phyloP scores from a whole-genome alignment of 495 filamentous ascomycete species.

The Trichocladium uniseriatum region DNA sequence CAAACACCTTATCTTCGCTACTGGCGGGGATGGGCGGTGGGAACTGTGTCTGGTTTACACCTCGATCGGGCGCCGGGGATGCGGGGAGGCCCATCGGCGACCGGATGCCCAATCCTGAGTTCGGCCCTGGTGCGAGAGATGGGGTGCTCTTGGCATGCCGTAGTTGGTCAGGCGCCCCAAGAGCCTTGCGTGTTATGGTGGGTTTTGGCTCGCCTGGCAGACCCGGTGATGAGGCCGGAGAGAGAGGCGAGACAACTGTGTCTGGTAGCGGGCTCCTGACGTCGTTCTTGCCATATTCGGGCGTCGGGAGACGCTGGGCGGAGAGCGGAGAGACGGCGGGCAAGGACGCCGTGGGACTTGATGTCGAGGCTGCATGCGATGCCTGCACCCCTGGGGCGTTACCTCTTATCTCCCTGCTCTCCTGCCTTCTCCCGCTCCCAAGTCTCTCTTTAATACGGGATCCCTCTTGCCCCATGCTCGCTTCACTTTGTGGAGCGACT shows the following conservation, averaged over 20 bases:
- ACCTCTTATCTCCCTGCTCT: neutral
- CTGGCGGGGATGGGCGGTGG: neutral
- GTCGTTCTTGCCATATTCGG: conserved; percentile 20
- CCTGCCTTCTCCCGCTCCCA: conserved; percentile 4
- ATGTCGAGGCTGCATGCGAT: neutral
- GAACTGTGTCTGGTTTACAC: neutral
- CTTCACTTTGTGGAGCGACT: conserved; percentile 7
- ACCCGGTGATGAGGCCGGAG: conserved; percentile 26
- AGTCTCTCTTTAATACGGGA: conserved; percentile 16
- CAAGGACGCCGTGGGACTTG: conserved; percentile 11
- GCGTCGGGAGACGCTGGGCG: conserved; percentile 15
- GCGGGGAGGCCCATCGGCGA: conserved; percentile 13
- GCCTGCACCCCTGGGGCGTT: neutral
- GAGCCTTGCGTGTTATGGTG: conserved; percentile 3
- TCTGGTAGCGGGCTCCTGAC: conserved; percentile 12
- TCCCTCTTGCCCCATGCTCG: conserved; percentile 21
- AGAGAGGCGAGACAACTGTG: conserved; percentile 19
- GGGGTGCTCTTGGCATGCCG: conserved; percentile 13
- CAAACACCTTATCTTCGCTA: neutral
- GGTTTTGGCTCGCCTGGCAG: conserved; percentile 6
- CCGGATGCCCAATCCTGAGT: conserved; percentile 7
- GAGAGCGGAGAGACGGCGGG: conserved; percentile 11
- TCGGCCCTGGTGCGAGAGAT: conserved; percentile 6
- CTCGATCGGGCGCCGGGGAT: conserved; percentile 13
- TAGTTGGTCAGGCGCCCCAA: conserved; percentile 6